Base-by-base conservation (phyloP, 106 monocot genomes). In the Allium cepa region DNA sequence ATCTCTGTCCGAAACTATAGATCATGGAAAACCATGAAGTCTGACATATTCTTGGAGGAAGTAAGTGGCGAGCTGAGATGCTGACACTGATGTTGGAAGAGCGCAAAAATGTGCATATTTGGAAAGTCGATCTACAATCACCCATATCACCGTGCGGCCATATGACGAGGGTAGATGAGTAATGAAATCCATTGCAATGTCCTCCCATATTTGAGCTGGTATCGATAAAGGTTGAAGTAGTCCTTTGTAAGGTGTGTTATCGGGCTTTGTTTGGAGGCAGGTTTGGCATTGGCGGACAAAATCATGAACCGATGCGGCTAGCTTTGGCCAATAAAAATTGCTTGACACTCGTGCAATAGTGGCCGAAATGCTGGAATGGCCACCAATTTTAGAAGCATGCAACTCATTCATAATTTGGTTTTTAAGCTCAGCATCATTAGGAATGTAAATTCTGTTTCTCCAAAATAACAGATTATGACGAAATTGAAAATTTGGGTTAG, bases 161-260 rank as follows among this genome's bases (percentile, higher is more conserved):
- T 56, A 14, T 4, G 56, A 57, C 9, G 63, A 17, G 8, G 64
- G 74, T 0, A 79, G 13, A 0, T n/a, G 64, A 7, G 69, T 58
- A 9, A 79, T 59, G 13, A 74, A 74, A 46, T 79, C 74, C 26
- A 79, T 68, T 0, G 64, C 49, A 1, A 73, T 4, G 11, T 79
- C 73, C 8, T 46, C 62, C 73, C 73, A 73, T 8, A 57, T 15
- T 8, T 7, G n/a, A 47, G 27, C 7, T 7, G 63, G 79, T 8
- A 73, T 36, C 3, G 68, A 60, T 13, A 73, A 48, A 2, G 67
- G 63, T 16, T 79, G 69, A 17, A 73, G 66, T 2, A 73, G 55
- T 15, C 12, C 73, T 11, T 7, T 15, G 26, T 3, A 57, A 56
- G 7, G 16, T 6, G 15, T 55, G 47, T 11, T 48, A 47, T 17